Conservation (phyloP, 1,139 yeast genomes). For the Lodderomyces jiufengensis region DNA sequence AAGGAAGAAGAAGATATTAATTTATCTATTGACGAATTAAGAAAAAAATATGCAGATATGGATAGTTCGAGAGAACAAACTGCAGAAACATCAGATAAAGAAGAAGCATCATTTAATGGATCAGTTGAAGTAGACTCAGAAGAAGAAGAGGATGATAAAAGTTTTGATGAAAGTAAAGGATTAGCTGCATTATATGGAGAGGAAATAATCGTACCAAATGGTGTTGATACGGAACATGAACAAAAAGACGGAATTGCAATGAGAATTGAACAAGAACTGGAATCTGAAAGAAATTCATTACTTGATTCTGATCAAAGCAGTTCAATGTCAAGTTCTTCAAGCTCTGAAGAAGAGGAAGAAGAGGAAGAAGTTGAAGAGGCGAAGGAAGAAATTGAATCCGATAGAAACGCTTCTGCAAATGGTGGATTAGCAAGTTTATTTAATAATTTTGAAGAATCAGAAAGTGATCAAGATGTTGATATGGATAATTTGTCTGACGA, state of each 20-base stretch:
- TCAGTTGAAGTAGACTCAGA: slow-evolving; percentile 13
- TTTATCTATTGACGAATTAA: slow-evolving; percentile 63
- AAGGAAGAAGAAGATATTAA: slow-evolving; percentile 45
- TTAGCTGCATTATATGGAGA: slow-evolving; percentile 33
- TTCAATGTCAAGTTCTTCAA: slow-evolving; percentile 8
- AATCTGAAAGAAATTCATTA: slow-evolving; percentile 12
- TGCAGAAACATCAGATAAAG: slow-evolving; percentile 13
- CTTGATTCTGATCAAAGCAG: slow-evolving; percentile 23
- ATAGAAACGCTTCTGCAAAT: neutral
- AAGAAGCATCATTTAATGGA: slow-evolving; percentile 7
- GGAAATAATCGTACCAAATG: slow-evolving; percentile 6
- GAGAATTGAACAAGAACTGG: slow-evolving; percentile 11
- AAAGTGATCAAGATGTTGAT: slow-evolving; percentile 13
- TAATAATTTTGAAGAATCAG: slow-evolving; percentile 13
- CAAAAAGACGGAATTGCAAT: slow-evolving; percentile 30
- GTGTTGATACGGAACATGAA: slow-evolving; percentile 24
- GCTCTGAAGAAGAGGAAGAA: slow-evolving; percentile 1
- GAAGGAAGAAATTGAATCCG: no score
- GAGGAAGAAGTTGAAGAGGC: neutral
- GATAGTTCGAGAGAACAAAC: slow-evolving; percentile 21
- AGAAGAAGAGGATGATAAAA: slow-evolving; percentile 9
- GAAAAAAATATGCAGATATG: slow-evolving; percentile 58
- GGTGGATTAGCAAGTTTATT: slow-evolving; percentile 12
- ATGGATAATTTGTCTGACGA: slow-evolving; percentile 15
- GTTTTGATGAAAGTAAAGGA: slow-evolving; percentile 20